These are phyloP conservation scores for Sordariomycetes sp. DNA, from an alignment of 2,329 filamentous ascomycete genomes.

Conservation along the genomic window DNA sequence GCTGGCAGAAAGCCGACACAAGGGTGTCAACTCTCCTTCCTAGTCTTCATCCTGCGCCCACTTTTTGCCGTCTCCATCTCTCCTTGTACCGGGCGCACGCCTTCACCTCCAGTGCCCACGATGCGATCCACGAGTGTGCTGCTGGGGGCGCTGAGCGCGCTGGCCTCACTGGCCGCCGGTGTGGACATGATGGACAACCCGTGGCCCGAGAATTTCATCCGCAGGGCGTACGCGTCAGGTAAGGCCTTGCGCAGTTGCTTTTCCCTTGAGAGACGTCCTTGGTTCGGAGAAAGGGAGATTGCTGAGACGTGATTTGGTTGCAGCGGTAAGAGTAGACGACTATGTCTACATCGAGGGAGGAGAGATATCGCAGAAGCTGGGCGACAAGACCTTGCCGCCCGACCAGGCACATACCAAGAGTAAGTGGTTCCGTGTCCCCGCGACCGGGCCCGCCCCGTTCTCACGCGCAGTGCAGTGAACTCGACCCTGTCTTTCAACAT, in stretches of 20 bases:
- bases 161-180: not conserved
- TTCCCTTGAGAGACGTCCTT: not conserved
- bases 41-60: no score
- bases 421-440: not conserved
- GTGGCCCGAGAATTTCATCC: not conserved
- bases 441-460: not conserved
- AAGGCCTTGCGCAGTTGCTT: not conserved
- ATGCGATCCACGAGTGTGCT: not conserved
- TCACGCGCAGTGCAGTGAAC: slow-evolving; percentile 5
- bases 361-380: not conserved
- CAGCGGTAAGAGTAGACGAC: not conserved
- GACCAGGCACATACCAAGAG: not conserved
- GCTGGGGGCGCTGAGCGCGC: not conserved
- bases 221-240: not conserved
- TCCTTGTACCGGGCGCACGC: not conserved
- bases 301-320: not conserved
- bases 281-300: not conserved
- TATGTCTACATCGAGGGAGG: not conserved
- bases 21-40: no score
- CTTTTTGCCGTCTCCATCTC: not conserved
- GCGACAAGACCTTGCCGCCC: not conserved
- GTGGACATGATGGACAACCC: not conserved
- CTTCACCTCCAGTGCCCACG: not conserved
- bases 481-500: slow-evolving; percentile 8
- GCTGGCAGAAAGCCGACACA: no score